Conservation (phyloP, 2,329 filamentous ascomycete species). For the Parastagonospora nodorum region DNA sequence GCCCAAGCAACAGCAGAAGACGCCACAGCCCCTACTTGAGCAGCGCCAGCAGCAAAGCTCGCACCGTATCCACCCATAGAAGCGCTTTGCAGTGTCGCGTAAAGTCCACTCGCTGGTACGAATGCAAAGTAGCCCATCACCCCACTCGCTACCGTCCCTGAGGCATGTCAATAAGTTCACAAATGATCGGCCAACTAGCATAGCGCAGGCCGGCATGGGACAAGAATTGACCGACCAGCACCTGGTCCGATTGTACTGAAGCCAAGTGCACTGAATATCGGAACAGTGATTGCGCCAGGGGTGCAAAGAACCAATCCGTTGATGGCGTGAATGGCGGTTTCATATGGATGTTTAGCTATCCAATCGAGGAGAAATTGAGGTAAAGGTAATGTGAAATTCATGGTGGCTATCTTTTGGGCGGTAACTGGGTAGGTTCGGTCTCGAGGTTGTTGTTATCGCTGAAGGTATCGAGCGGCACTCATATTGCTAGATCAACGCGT, state of each 20-base stretch:
- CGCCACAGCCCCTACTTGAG: conserved; percentile 24
- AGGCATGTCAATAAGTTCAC: neutral
- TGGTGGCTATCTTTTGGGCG: neutral
- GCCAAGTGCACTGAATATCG: conserved; percentile 26
- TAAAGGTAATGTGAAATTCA: neutral
- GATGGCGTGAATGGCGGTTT: conserved; percentile 29
- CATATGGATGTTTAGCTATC: conserved; percentile 29
- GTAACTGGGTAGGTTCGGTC: too few relatives aligned
- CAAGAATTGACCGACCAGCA: conserved; percentile 23
- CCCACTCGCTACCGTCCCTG: conserved; percentile 26
- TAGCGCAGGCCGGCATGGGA: too few relatives aligned
- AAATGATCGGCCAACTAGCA: neutral
- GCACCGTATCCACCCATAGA: conserved; percentile 42
- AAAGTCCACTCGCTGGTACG: conserved; percentile 29
- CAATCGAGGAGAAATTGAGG: conserved; percentile 16
- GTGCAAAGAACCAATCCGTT: conserved; percentile 28
- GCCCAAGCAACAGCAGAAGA: conserved; percentile 4
- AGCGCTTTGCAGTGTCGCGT: conserved; percentile 35
- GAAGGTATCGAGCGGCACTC: too few relatives aligned
- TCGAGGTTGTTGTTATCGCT: too few relatives aligned
- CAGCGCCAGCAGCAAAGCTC: conserved; percentile 22
- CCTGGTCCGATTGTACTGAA: conserved; percentile 26
- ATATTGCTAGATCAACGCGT: too few relatives aligned
- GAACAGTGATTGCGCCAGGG: conserved; percentile 27
- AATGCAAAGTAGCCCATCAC: conserved; percentile 24